Base-by-base conservation (phyloP, 2,329 filamentous ascomycete species). In the Venturia asperata region DNA sequence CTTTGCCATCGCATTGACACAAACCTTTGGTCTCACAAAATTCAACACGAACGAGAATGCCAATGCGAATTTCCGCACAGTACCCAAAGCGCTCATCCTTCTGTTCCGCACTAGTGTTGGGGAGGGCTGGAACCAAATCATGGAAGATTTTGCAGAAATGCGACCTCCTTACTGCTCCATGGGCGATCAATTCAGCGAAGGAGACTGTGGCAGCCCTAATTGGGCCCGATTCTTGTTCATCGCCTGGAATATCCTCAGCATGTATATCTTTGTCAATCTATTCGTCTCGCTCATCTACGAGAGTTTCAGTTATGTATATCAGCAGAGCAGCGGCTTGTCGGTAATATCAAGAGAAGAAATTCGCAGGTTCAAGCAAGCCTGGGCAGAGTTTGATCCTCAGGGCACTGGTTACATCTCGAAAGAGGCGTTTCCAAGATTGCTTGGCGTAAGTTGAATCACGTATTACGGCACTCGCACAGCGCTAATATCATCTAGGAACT, bases 201-300 rank as follows among this genome's bases (percentile, higher is more conserved):
- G 91, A 71, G 95, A 99, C 77, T 99, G 94, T 72, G 94, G 94
- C 66, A 96, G 93, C 77, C 84, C 87, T 62, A 84, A 86, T 47
- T 99, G 94, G 92, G 92, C 94, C 9, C 84, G 92, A 63, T 85
- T 87, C 42, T 81, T 99, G 11, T 99, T 99, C 79, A 92, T 97
- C 66, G 86, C 89, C 5, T 99, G 94, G 94, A 99, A 99, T 79
- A 93, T 99, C 71, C 84, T 99, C 77, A 97, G 93, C 89, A 99
- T 99, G 94, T 99, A 99, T 78, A 96, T 99, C 72, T 99, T 99
- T 72, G 93, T 97, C 73, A 97, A 93, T 73, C 80, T 99, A 73
- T 99, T 99, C 76, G 93, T 99, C 66, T 99, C 94, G 61, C 86
- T 99, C 74, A 99, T 99, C 70, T 99, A 95, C 78, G 94, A 99